A percentile compares a stretch with the other conserved stretches of the same genome.
Conservation (phyloP, 1,284 basidiomycete species). For the Inonotus hispidus region DNA sequence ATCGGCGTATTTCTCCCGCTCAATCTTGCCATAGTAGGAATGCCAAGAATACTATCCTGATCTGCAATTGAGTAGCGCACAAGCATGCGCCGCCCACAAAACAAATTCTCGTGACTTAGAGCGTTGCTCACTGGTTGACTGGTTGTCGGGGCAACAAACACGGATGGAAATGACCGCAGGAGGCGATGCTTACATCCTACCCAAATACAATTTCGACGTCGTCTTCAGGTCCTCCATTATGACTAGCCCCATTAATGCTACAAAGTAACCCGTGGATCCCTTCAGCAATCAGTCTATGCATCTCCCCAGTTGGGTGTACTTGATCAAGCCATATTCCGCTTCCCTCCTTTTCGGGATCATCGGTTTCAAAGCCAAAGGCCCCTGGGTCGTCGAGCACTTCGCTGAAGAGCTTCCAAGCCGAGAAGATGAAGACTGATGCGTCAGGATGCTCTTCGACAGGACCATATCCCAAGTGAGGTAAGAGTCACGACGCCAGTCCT, state of each 20-base stretch:
- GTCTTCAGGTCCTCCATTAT: neutral
- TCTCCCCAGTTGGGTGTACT: constrained; percentile 41
- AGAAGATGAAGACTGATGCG: constrained; percentile 43
- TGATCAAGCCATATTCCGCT: constrained; percentile 49
- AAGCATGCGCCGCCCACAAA: too few relatives aligned
- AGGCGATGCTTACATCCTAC: neutral
- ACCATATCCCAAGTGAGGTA: constrained; percentile 42
- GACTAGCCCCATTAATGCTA: neutral
- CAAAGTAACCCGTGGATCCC: constrained; percentile 35
- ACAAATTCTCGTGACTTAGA: too few relatives aligned
- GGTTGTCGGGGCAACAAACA: too few relatives aligned
- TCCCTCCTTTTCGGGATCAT: constrained; percentile 27
- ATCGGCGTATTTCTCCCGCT: neutral
- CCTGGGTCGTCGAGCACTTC: constrained; percentile 41
- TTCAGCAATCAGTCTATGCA: constrained; percentile 38
- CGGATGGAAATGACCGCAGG: too few relatives aligned
- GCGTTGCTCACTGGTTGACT: too few relatives aligned
- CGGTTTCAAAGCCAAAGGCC: constrained; percentile 35
- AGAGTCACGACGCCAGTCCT: neutral
- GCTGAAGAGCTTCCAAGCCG: constrained; percentile 42
- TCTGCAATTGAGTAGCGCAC: too few relatives aligned
- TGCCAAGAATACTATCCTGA: too few relatives aligned
- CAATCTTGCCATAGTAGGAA: neutral
- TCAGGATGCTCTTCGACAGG: constrained; percentile 37
- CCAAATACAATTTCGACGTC: neutral